A percentile compares a stretch with the other conserved stretches of the same genome.
These are phyloP conservation scores for Leccinum imitatum DNA, from an alignment of 768 basidiomycete genomes.

Conservation along the genomic window DNA sequence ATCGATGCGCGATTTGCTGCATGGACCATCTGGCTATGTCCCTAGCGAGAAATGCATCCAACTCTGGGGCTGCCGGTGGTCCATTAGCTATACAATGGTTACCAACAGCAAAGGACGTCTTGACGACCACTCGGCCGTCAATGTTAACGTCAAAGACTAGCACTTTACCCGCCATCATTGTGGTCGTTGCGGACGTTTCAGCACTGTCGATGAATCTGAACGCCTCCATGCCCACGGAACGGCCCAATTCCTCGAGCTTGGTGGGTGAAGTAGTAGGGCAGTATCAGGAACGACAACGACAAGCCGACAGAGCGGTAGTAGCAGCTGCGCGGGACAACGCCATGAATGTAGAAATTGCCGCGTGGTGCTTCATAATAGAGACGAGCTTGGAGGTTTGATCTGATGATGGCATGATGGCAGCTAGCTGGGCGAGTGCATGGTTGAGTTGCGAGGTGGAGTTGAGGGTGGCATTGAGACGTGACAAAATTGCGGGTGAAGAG, in stretches of 20 bases:
- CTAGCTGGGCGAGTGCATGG: no score
- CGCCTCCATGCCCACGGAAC: no score
- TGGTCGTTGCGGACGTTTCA: conserved; percentile 42
- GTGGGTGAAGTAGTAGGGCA: no score
- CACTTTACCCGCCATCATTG: conserved; percentile 77
- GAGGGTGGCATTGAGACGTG: no score
- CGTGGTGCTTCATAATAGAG: conserved; percentile 65
- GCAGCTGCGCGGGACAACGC: conserved; percentile 24
- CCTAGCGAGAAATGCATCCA: conserved; percentile 63
- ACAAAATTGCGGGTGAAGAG: no score
- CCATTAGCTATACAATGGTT: conserved; percentile 44
- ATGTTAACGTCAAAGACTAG: conserved; percentile 77
- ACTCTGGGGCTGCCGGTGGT: conserved; percentile 38
- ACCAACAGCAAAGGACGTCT: conserved; percentile 68
- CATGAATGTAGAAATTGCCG: conserved; percentile 37
- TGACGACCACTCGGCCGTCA: conserved; percentile 48
- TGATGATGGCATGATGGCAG: no score
- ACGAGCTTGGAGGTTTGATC: no score
- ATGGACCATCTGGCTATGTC: conserved; percentile 55
- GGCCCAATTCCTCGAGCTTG: no score
- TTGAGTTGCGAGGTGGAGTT: no score
- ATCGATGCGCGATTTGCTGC: conserved; percentile 38
- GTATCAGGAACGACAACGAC: conserved; percentile 22
- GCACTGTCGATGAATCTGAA: conserved; percentile 56
- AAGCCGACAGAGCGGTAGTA: conserved; percentile 16